A percentile compares a stretch with the other conserved stretches of the same genome.
Evolutionary conservation across 2,329 filamentous ascomycete genomes (phyloP).

Genomic region (Aspergillus luchuensis): DNA sequence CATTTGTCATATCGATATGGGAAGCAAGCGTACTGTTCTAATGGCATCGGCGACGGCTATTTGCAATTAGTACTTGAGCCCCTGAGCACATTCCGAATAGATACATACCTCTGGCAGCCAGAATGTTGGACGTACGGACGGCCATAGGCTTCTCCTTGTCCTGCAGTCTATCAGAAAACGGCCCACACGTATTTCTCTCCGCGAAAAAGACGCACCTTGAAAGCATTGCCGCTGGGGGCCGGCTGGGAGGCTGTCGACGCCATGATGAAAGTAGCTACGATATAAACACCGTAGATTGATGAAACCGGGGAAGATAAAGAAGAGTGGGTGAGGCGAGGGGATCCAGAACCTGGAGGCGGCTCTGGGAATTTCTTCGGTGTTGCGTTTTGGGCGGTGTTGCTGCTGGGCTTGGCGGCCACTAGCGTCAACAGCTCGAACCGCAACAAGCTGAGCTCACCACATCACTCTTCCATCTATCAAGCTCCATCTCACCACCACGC

Average conservation of each 20-base stretch:
- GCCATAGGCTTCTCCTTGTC: constrained; percentile 98
- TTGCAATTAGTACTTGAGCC: constrained; percentile 29
- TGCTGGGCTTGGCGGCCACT: constrained; percentile 42
- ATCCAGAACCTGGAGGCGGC: constrained; percentile 26
- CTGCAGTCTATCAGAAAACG: constrained; percentile 50
- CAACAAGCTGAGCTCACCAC: constrained; percentile 32
- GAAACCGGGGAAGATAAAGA: constrained; percentile 23
- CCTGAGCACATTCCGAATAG: neutral
- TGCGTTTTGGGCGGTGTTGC: constrained; percentile 42
- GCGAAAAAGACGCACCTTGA: constrained; percentile 56
- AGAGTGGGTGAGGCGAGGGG: constrained; percentile 25
- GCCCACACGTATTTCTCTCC: constrained; percentile 31
- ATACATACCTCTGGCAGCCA: constrained; percentile 82
- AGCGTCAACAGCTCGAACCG: constrained; percentile 40
- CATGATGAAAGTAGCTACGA: constrained; percentile 46
- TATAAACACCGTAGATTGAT: constrained; percentile 30
- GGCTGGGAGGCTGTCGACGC: constrained; percentile 50
- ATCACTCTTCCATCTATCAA: constrained; percentile 25
- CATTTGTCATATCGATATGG: constrained; percentile 25
- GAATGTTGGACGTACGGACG: constrained; percentile 93
- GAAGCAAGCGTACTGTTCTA: constrained; percentile 64
- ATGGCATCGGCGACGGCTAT: constrained; percentile 95
- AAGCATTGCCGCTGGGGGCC: constrained; percentile 63
- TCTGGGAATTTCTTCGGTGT: constrained; percentile 43
- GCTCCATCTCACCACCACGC: constrained; percentile 9